These are phyloP conservation scores for Microbotryum lychnidis-dioicae DNA, from an alignment of 1,284 basidiomycete genomes.

Conservation along the genomic window DNA sequence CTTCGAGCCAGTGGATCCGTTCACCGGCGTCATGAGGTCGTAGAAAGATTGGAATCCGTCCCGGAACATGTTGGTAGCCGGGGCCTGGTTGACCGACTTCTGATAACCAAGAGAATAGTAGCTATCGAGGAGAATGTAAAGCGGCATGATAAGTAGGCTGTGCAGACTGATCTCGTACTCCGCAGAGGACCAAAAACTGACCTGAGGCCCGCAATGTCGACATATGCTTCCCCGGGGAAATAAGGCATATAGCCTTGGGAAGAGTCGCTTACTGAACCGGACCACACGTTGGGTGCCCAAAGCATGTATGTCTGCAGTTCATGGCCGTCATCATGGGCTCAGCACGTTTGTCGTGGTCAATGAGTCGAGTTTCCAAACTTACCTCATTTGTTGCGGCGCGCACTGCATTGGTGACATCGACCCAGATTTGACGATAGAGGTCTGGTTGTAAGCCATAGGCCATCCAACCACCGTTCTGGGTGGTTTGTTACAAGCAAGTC, in stretches of 20 bases:
- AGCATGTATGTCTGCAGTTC: conserved; percentile 31
- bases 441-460: conserved; percentile 28
- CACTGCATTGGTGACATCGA: conserved; percentile 20
- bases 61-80: conserved; percentile 11
- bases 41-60: conserved; percentile 28
- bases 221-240: conserved; percentile 34
- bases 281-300: conserved; percentile 33
- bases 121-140: conserved; percentile 5
- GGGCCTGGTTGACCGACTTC: conserved; percentile 16
- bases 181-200: no score
- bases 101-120: conserved; percentile 24
- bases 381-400: conserved; percentile 20
- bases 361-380: neutral
- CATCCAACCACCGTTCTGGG: conserved; percentile 35
- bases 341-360: no score
- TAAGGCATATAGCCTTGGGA: conserved; percentile 32
- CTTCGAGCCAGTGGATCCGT: neutral
- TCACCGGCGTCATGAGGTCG: conserved; percentile 14
- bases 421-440: conserved; percentile 17
- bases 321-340: neutral
- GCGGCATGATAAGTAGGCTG: no score
- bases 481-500: no score
- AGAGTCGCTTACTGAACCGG: conserved; percentile 18
- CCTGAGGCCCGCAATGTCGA: no score
- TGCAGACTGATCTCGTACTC: no score